These are phyloP conservation scores for Fonsecaea multimorphosa DNA, from an alignment of 2,329 filamentous ascomycete species.

Conservation along the genomic window DNA sequence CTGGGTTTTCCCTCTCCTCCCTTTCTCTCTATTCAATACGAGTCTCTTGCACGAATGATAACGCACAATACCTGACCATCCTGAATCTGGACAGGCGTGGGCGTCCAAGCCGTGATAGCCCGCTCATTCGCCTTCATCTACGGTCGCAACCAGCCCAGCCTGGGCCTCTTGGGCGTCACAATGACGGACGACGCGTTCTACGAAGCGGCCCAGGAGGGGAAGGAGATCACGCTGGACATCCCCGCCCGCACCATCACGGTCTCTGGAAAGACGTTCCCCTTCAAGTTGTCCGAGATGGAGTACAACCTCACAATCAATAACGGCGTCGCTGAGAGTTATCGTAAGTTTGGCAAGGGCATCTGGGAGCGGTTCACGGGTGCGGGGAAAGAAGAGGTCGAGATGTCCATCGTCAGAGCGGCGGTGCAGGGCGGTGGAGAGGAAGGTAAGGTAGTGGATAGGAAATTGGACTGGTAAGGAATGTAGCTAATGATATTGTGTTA, in stretches of 20 bases:
- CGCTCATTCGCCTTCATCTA: conserved; percentile 57
- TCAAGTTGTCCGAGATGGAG: conserved; percentile 62
- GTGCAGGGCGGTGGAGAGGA: conserved; percentile 8
- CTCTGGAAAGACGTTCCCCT: conserved; percentile 50
- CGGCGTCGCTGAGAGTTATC: conserved; percentile 42
- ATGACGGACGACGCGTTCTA: conserved; percentile 51
- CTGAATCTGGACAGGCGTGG: conserved; percentile 36
- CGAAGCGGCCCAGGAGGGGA: conserved; percentile 45
- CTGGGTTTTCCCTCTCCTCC: too few relatives aligned
- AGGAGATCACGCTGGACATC: conserved; percentile 48
- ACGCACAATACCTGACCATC: too few relatives aligned
- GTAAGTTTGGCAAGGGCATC: conserved; percentile 29
- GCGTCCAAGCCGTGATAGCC: conserved; percentile 54
- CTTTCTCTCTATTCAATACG: too few relatives aligned
- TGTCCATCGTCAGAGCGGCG: conserved; percentile 8
- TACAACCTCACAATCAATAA: conserved; percentile 58
- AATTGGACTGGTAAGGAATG: conserved; percentile 24
- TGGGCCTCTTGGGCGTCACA: conserved; percentile 54
- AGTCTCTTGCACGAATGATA: too few relatives aligned
- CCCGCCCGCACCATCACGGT: conserved; percentile 23
- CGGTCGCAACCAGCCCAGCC: conserved; percentile 53
- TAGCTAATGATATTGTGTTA: neutral
- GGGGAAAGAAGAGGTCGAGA: neutral
- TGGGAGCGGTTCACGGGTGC: conserved; percentile 27
- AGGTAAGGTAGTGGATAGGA: neutral